Evolutionary conservation across 1,284 basidiomycete genomes (phyloP).

Genomic region (Termitomyces sp.): DNA sequence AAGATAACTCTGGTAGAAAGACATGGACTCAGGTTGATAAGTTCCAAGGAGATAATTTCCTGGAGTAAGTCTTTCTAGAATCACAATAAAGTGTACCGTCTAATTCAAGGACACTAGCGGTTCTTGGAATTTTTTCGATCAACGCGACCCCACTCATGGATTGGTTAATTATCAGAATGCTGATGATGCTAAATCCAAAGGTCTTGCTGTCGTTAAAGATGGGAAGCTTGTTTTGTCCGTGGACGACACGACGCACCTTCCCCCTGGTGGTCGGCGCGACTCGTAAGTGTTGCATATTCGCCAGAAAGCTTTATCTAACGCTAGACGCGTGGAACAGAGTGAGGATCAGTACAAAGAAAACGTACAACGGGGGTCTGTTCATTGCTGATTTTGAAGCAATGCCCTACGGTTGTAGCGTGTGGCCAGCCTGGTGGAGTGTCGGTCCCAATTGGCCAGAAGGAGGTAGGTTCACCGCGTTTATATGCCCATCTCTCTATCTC

Average conservation of each 20-base stretch:
- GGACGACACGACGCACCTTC: constrained; percentile 51
- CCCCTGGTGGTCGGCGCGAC: constrained; percentile 52
- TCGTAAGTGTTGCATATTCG: constrained; percentile 42
- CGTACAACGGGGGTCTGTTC: constrained; percentile 67
- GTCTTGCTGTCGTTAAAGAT: constrained; percentile 54
- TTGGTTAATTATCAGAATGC: constrained; percentile 50
- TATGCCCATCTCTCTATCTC: background rate
- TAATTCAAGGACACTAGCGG: constrained; percentile 28
- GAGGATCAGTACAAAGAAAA: constrained; percentile 64
- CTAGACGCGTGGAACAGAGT: constrained; percentile 39
- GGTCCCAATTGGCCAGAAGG: constrained; percentile 65
- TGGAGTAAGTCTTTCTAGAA: constrained; percentile 25
- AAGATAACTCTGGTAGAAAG: constrained; percentile 8
- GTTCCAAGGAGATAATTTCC: constrained; percentile 33
- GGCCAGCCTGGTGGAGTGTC: constrained; percentile 71
- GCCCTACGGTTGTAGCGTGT: constrained; percentile 76
- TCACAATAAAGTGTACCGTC: background rate
- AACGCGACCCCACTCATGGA: constrained; percentile 64
- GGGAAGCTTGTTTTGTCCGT: constrained; percentile 55
- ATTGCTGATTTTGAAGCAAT: constrained; percentile 71
- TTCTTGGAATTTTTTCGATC: constrained; percentile 55
- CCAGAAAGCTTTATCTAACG: background rate
- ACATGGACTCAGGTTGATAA: constrained; percentile 27
- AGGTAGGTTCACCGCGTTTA: constrained; percentile 32
- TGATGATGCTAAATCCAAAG: constrained; percentile 40